phyloP scores from a whole-genome alignment of 2,329 filamentous ascomycete genomes.

The Talaromyces sp. region DNA sequence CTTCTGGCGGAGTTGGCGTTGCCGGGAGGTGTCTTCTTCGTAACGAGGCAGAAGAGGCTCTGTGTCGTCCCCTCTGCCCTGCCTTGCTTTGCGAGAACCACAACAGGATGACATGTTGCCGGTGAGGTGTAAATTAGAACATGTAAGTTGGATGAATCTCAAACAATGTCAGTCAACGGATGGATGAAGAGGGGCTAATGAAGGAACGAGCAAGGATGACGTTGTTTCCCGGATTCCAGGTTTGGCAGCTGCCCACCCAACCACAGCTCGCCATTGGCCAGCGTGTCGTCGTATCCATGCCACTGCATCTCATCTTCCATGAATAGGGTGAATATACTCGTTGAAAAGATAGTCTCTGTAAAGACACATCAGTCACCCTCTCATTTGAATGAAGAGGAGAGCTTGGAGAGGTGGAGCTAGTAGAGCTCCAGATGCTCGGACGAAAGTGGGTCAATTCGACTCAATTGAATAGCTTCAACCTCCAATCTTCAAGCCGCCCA shows the following conservation, averaged over 20 bases:
- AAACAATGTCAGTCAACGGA: neutral
- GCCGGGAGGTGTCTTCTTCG: conserved; percentile 71
- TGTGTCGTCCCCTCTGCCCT: conserved; percentile 57
- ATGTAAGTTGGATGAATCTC: neutral
- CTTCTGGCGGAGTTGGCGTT: conserved; percentile 79
- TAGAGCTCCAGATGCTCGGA: neutral
- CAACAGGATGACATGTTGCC: conserved; percentile 63
- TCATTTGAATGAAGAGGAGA: neutral
- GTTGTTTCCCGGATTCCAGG: conserved; percentile 10
- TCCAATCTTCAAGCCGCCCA: neutral
- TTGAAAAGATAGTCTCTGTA: neutral
- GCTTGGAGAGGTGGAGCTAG: conserved; percentile 1
- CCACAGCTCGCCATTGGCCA: neutral
- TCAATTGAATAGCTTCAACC: neutral
- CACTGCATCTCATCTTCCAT: neutral
- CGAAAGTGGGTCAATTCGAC: neutral
- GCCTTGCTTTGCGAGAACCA: conserved; percentile 51
- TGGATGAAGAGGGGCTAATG: neutral
- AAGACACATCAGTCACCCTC: neutral
- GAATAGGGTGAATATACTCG: neutral
- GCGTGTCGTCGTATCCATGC: neutral
- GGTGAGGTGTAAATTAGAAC: neutral
- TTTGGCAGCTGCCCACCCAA: conserved; percentile 15
- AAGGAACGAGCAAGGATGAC: conserved; percentile 14
- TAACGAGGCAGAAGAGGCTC: conserved; percentile 77